phyloP scores from a whole-genome alignment of 208 protist genomes.

The Leishmania tropica region DNA sequence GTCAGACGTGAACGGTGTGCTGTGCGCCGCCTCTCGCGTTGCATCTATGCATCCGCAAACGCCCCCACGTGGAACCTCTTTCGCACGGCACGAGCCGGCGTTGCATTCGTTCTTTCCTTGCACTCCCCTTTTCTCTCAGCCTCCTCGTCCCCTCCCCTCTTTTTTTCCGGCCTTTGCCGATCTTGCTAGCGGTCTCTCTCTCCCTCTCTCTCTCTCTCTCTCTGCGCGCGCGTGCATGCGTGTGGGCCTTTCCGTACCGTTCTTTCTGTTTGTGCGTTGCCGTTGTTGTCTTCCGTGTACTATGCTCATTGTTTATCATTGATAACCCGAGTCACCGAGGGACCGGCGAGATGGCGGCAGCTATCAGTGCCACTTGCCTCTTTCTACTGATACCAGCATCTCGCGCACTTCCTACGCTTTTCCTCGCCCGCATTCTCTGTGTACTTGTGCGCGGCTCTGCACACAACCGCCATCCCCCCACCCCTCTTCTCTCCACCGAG shows the following conservation, averaged over 20 bases:
- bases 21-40: neutral
- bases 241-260: neutral
- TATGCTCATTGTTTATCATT: neutral
- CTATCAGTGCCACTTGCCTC: neutral
- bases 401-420: neutral
- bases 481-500: neutral
- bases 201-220: neutral
- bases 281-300: neutral
- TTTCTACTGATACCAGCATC: neutral
- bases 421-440: neutral
- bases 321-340: neutral
- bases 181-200: neutral
- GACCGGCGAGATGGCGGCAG: neutral
- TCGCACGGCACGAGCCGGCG: neutral
- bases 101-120: neutral
- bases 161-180: no score
- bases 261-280: neutral
- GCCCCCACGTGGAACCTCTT: neutral
- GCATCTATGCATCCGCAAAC: neutral
- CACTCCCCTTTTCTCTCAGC: neutral
- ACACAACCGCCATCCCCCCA: no score
- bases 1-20: neutral
- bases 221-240: neutral
- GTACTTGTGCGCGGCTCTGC: neutral
- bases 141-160: neutral